Base-by-base conservation (phyloP, 176 grass and related monocot species). In the Aegilops umbellulata region DNA sequence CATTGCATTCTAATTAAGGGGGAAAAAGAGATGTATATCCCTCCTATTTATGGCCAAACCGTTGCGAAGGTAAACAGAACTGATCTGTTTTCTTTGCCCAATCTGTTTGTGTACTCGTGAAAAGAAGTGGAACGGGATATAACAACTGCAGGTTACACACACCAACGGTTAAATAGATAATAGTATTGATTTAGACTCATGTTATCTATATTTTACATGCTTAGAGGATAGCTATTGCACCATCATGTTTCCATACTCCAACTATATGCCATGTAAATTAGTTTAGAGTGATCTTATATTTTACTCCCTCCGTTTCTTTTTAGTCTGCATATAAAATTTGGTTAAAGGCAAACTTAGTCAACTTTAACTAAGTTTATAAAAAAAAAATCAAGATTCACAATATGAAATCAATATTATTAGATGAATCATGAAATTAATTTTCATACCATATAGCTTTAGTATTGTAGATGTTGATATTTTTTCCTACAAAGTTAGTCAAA, bases 101-200 rank as follows among this genome's bases (percentile, higher is more conserved):
- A 9, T 60, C 70, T 61, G 3, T 53, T 38, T 20, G 58, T 88
- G 49, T 13, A 22, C 60, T 57, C 58, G n/a, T 34, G 27, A 42
- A 32, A 76, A 73, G 10, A 65, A 36, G 10, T 6, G 13, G 34
- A 55, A 75, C 7, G 22, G 16, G 27, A 62, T 24, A 79, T 2
- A 87, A 65, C 7, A 41, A 11, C 29, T 65, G 16, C 15, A 74
- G 39, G 29, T 66, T 30, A 67, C 8, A 31, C 12, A 77, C 44
- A 61, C 47, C 8, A 88, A 77, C 71, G 4, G 32, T 67, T 65
- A 68, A 39, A 61, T 38, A 61, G 9, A 78, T 16, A 51, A 38
- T 38, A 41, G 39, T 41, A 88, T 9, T 53, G 15, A 64, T 79
- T 70, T 77, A 61, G 8, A 83, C 80, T 47, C 65, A 44, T 30